Conservation (phyloP, 2,329 filamentous ascomycete genomes). For the Epichloe brachyelytri region DNA sequence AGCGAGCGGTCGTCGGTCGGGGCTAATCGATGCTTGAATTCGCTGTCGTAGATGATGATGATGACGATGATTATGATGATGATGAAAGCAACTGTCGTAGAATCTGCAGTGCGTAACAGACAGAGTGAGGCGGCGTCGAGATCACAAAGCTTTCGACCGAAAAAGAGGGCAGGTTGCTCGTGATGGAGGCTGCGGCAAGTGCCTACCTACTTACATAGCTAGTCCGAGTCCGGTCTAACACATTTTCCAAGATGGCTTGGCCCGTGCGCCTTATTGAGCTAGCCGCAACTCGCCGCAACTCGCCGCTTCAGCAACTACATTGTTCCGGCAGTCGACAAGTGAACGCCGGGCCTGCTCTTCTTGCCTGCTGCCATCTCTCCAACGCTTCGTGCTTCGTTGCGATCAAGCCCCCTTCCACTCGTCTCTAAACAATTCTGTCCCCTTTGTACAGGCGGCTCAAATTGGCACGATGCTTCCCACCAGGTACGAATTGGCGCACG, state of each 20-base stretch:
- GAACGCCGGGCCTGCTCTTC: background rate
- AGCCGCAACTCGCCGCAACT: background rate
- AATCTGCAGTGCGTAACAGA: background rate
- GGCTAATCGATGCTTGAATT: background rate
- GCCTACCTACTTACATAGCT: background rate
- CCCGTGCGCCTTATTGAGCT: background rate
- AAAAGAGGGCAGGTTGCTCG: background rate
- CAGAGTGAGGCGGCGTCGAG: background rate
- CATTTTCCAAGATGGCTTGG: background rate
- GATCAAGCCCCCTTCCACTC: background rate
- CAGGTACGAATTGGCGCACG: constrained; percentile 18
- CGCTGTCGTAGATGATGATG: background rate
- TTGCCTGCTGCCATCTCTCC: background rate
- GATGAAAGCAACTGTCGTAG: background rate
- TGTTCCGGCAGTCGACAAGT: constrained; percentile 11
- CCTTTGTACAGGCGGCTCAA: background rate
- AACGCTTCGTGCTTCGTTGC: constrained; percentile 1
- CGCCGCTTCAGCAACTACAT: constrained; percentile 8
- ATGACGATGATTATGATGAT: background rate
- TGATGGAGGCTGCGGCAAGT: background rate
- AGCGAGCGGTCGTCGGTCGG: background rate
- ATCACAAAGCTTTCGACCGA: background rate
- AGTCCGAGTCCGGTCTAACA: no score
- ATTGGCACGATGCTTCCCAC: constrained; percentile 25
- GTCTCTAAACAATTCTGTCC: background rate